Base-by-base conservation (phyloP, 306 rosid genomes). In the Quercus parvula region DNA sequence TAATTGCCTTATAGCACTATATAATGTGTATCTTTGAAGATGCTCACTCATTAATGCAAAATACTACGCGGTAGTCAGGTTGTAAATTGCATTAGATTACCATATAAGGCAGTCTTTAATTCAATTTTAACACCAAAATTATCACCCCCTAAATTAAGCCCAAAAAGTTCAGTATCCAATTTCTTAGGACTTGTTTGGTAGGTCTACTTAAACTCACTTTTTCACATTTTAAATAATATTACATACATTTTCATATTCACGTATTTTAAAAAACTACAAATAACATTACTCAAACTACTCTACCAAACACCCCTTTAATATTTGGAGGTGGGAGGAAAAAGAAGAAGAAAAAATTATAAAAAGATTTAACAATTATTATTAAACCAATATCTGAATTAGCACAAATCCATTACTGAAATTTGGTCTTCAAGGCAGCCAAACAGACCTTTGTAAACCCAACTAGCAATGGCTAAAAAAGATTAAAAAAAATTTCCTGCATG, bases 11-110 rank as follows among this genome's bases (percentile, higher is more conserved):
- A 12, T 55, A 63, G 20, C 3, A 13, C 54, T 33, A 67, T 6
- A 77, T 62, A 62, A 12, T 27, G 61, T 73, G 56, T 71, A 25
- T 24, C 66, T 35, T 49, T 30, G 18, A 71, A 56, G 51, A 4
- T 49, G 54, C 64, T 38, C 68, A 17, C 13, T 6, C 72, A 51
- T 77, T 75, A 59, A 59, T 49, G 63, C 24, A 75, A 75, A 51
- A 76, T 82, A 41, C 75, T n/a, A 19, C 62, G 22, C 25, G 22
- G 30, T 9, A 67, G 79, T 74, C 77, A 80, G 80, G 63, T 61
- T 73, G 84, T 62, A 57, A 10, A 67, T n/a, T 81, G 56, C 44
- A 61, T 64, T 49, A 77, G 54, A 59, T 54, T 73, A 73, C 55
- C 71, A 59, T 10, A 73, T 71, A 24, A 73, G 79, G 58, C 62